phyloP scores from a whole-genome alignment of 176 grass and related monocot species.

The bread wheat (Triticum aestivum) region IWGSC_CS_RefSeq_v2.1 NC_057800.1:62817713-62818212 shows the following conservation, averaged over 20 bases:
- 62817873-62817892: background rate
- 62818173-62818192: conserved; percentile 14
- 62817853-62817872: background rate
- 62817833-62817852: conserved; percentile 4
- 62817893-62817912: conserved; percentile 19
- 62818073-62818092: conserved; percentile 30
- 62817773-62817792: conserved; percentile 2
- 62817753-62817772: background rate
- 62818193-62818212: conserved; percentile 11
- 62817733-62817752: background rate
- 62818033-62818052: conserved; percentile 30
- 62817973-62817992: conserved; percentile 40
- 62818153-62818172: conserved; percentile 31
- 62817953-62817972: conserved; percentile 40
- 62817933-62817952: conserved; percentile 25
- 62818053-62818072: conserved; percentile 33
- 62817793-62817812: background rate
- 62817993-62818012: conserved; percentile 6
- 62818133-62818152: conserved; percentile 44
- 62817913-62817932: conserved; percentile 36
- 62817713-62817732: conserved; percentile 17
- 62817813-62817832: conserved; percentile 13
- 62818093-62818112: conserved; percentile 43
- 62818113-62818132: conserved; percentile 43
- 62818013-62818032: conserved; percentile 26